Evolutionary conservation across 192 early-diverging fungal genomes (phyloP).

Genomic region (Haplosporangium gracile): DNA sequence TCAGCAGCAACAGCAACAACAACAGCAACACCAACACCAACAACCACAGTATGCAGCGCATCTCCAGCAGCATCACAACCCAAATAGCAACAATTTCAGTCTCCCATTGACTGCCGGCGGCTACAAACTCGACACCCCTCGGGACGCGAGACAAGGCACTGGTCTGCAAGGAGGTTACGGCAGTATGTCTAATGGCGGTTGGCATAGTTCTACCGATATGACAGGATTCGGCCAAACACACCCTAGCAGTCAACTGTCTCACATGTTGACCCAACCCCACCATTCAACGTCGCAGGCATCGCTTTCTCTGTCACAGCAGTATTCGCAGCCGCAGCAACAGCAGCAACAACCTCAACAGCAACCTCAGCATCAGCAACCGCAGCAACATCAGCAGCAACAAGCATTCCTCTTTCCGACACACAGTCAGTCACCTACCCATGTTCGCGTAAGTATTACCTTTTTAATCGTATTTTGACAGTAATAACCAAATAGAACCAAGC

Average conservation of each 20-base stretch:
- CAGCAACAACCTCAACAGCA: conserved; percentile 34
- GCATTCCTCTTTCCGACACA: conserved; percentile 36
- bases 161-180: conserved; percentile 29
- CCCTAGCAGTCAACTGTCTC: conserved; percentile 37
- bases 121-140: conserved; percentile 42
- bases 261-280: conserved; percentile 36
- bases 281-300: conserved; percentile 40
- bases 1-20: conserved; percentile 5
- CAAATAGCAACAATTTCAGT: conserved; percentile 32
- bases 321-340: conserved; percentile 30
- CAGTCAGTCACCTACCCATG: conserved; percentile 26
- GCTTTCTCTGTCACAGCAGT: conserved; percentile 39
- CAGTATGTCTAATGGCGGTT: conserved; percentile 36
- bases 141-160: conserved; percentile 35
- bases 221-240: conserved; percentile 43
- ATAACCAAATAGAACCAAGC: neutral
- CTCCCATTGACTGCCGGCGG: conserved; percentile 24
- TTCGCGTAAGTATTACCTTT: conserved; percentile 19
- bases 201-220: conserved; percentile 36
- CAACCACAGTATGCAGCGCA: conserved; percentile 40
- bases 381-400: conserved; percentile 42
- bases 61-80: conserved; percentile 36
- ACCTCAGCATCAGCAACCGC: conserved; percentile 25
- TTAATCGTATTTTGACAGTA: neutral
- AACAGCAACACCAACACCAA: conserved; percentile 31